Percentiles rank a stretch among this genome's conserved stretches.
Conservation (phyloP, 225 moss, liverwort and hornwort genomes). For the Sphagnum tenellum region DNA sequence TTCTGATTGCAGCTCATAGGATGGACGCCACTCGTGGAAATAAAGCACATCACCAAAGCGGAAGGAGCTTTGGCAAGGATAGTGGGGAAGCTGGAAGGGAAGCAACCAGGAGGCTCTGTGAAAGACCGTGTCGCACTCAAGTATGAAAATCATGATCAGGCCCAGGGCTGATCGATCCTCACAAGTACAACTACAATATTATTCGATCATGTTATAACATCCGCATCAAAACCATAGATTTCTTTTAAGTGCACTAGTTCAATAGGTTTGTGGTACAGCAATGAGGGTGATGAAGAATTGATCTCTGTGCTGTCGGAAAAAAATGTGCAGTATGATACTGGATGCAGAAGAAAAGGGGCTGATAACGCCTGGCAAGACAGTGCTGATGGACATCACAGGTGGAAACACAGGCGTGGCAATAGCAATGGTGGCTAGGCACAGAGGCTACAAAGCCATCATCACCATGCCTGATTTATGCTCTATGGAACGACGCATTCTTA, state of each 20-base stretch:
- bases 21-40: conserved; percentile 73
- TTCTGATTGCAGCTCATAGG: conserved; percentile 55
- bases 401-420: conserved; percentile 78
- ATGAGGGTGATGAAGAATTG: no score
- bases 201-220: no score
- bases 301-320: no score
- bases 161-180: no score
- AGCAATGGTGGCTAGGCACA: conserved; percentile 47
- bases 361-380: conserved; percentile 64
- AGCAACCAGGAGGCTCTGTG: conserved; percentile 81
- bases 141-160: conserved; percentile 11
- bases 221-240: no score
- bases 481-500: conserved; percentile 70
- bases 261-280: no score
- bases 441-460: conserved; percentile 61
- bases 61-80: conserved; percentile 62
- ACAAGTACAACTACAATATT: no score
- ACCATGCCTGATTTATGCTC: conserved; percentile 68
- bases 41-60: conserved; percentile 38
- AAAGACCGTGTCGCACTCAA: conserved; percentile 80
- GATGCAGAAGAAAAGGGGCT: conserved; percentile 77
- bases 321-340: conserved; percentile 45
- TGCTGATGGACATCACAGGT: conserved; percentile 67
- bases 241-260: no score
- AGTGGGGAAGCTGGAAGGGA: conserved; percentile 67